phyloP scores from a whole-genome alignment of 129 eudicot species.

The Heracleum sosnowskyi region DNA sequence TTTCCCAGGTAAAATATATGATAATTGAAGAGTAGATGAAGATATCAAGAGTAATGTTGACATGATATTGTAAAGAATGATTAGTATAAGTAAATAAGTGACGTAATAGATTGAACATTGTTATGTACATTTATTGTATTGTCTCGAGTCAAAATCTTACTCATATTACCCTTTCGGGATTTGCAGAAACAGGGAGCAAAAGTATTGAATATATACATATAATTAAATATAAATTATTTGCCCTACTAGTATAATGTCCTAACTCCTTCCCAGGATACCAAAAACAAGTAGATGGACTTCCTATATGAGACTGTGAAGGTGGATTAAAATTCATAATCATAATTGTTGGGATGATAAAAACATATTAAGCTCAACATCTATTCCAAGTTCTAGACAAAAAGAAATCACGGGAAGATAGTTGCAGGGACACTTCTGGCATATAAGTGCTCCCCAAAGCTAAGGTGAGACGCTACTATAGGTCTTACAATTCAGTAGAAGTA shows the following conservation, averaged over 20 bases:
- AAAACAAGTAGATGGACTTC: neutral
- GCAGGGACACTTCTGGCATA: too few relatives aligned
- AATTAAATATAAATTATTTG: too few relatives aligned
- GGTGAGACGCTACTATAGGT: neutral
- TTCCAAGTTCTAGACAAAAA: neutral
- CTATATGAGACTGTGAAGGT: neutral
- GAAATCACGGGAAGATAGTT: neutral
- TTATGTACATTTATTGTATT: too few relatives aligned
- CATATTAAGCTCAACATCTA: neutral
- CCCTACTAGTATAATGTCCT: too few relatives aligned
- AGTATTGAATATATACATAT: too few relatives aligned
- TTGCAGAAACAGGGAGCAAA: too few relatives aligned
- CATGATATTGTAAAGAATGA: neutral
- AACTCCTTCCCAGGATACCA: too few relatives aligned
- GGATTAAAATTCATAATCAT: neutral
- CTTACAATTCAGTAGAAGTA: neutral
- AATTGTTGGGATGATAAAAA: neutral
- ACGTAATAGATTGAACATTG: neutral
- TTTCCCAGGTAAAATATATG: neutral
- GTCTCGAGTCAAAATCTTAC: too few relatives aligned
- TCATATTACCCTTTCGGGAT: too few relatives aligned
- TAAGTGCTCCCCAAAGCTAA: neutral
- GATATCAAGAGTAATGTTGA: neutral
- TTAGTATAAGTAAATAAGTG: neutral
- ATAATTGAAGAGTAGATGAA: neutral